Percentiles rank a stretch among this genome's conserved stretches.
phyloP scores from a whole-genome alignment of 768 basidiomycete genomes.

The Russula lepida region DNA sequence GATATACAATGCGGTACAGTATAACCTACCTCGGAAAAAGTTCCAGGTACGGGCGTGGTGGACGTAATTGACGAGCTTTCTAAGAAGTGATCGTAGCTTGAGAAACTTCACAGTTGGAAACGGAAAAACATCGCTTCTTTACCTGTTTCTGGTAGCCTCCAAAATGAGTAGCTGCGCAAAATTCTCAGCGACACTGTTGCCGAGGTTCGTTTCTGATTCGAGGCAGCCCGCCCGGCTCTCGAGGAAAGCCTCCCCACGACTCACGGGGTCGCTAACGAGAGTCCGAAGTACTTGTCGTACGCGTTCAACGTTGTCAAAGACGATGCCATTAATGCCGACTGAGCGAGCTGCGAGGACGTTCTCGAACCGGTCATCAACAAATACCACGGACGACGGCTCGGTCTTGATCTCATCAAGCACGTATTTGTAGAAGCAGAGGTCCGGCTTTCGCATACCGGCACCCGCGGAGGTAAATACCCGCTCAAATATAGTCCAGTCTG shows the following conservation, averaged over 20 bases:
- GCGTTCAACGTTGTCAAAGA: slow-evolving; percentile 36
- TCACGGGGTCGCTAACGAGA: slow-evolving; percentile 39
- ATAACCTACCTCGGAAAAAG: slow-evolving; percentile 39
- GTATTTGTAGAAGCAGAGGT: slow-evolving; percentile 44
- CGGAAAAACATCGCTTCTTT: slow-evolving; percentile 8
- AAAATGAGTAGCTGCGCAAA: slow-evolving; percentile 52
- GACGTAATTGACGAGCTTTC: slow-evolving; percentile 34
- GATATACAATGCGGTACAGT: not conserved
- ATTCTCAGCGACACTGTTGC: slow-evolving; percentile 40
- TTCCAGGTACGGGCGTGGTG: slow-evolving; percentile 42
- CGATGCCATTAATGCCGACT: slow-evolving; percentile 46
- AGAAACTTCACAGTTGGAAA: not conserved
- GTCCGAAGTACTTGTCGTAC: slow-evolving; percentile 42
- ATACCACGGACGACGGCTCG: slow-evolving; percentile 41
- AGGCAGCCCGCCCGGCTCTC: slow-evolving; percentile 33
- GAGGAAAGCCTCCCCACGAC: slow-evolving; percentile 37
- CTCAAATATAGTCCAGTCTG: slow-evolving; percentile 43
- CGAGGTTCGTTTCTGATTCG: slow-evolving; percentile 38
- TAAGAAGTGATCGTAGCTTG: slow-evolving; percentile 18
- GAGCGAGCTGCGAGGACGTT: slow-evolving; percentile 52
- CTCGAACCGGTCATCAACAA: slow-evolving; percentile 53
- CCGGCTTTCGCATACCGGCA: slow-evolving; percentile 48
- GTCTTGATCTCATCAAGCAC: slow-evolving; percentile 38
- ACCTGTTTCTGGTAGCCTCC: slow-evolving; percentile 43
- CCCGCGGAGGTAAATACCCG: slow-evolving; percentile 44